Base-by-base conservation (phyloP, 2,329 filamentous ascomycete genomes). In the Beauveria sp. region DNA sequence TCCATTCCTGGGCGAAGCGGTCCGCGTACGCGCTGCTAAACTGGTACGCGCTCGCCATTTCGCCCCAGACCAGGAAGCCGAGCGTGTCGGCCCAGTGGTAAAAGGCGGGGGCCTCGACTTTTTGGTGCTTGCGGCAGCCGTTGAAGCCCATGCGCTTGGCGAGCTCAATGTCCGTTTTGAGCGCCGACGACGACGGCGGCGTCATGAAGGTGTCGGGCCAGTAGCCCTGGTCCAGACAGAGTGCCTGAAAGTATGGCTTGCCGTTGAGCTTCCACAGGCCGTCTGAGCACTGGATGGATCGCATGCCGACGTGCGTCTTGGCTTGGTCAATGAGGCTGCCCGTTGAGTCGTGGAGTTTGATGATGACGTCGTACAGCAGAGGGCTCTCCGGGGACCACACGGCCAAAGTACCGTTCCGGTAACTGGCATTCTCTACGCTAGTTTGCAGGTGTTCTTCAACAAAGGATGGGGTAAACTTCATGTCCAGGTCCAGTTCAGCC, bases 1-100 rank as follows among this genome's bases (percentile, higher is more conserved):
- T 75, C 86, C 86, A 89, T 67, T 89, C 86, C 55, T 79, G 75
- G 64, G 85, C 79, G 73, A 88, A 87, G 1, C 85, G 76, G 26
- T 81, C 77, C 8, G 82, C 76, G 64, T 86, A 87, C 34, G 82
- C 79, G 6, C 77, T 67, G 64, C 34, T 37, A 5, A 14, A 37
- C 34, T 14, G 34, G 34, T 37, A 89, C 2, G 82, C 82, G 64
- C 85, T 88, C 44, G 83, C 83, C 76, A 86, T 85, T 69, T 86
- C 84, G 26, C 81, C 83, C 84, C 84, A 86, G 5, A 86, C 82
- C 0, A 87, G 75, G 70, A 82, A 86, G 1, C 84, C 84, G 1
- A 86, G 77, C 55, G 74, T 77, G 63, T 86, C 82, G 2, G 84
- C 84, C 79, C 80, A 84, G 75, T 86, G 84, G 65, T 83, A 75